Percentiles rank a stretch among this genome's conserved stretches.
Evolutionary conservation across 2,329 filamentous ascomycete genomes (phyloP).

Genomic region (Meredithiella fracta): DNA sequence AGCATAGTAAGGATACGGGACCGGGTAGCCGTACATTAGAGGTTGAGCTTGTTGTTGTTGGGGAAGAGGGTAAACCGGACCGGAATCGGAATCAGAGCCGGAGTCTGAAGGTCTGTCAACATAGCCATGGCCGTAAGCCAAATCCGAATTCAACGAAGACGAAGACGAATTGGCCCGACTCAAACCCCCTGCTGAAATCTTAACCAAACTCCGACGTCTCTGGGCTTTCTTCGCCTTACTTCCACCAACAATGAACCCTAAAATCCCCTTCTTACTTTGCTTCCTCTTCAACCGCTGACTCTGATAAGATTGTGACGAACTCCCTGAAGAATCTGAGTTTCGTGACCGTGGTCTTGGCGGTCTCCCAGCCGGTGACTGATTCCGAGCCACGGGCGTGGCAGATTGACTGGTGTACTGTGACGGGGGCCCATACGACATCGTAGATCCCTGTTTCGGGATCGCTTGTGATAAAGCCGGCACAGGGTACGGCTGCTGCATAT

Average conservation of each 20-base stretch:
- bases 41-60: background rate
- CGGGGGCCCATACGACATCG: conserved; percentile 6
- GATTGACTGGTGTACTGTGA: conserved; percentile 5
- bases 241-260: conserved; percentile 42
- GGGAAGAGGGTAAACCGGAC: background rate
- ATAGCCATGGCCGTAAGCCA: conserved; percentile 50
- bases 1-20: background rate
- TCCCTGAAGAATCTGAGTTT: conserved; percentile 22
- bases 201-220: conserved; percentile 20
- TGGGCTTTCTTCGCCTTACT: conserved; percentile 32
- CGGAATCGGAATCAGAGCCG: conserved; percentile 6
- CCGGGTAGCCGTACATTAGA: too few species aligned
- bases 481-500: background rate
- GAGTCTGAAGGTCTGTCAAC: conserved; percentile 22
- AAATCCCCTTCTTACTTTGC: conserved; percentile 33
- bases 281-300: conserved; percentile 25
- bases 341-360: conserved; percentile 6
- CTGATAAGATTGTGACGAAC: conserved; percentile 45
- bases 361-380: conserved; percentile 1
- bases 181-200: conserved; percentile 31
- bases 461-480: conserved; percentile 6
- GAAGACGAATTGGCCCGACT: conserved; percentile 47
- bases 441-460: conserved; percentile 11
- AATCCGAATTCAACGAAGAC: conserved; percentile 49
- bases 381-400: conserved; percentile 6